Evolutionary conservation across 2,329 filamentous ascomycete genomes (phyloP), one percentile per base, ranked within the genome.

Genomic region (Cercospora sojina): DNA sequence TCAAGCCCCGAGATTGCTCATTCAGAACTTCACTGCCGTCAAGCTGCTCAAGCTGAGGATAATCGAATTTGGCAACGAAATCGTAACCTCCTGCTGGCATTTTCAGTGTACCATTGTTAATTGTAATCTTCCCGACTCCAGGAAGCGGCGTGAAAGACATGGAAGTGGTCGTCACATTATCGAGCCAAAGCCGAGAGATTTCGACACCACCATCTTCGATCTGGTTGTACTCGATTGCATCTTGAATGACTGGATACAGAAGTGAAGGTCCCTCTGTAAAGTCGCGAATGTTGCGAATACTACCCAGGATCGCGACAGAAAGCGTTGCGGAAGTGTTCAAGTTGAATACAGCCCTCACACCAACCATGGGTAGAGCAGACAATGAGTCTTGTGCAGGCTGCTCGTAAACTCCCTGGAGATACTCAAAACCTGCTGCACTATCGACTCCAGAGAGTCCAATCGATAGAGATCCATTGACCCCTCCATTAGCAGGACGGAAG

Each of bases 251-350:
- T 0, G 84, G 81, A 20, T 78, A 77, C 5, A 89, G 78, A 3
- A 83, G 74, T 59, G 83, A 84, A 1, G 83, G 82, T 0, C 87
- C 87, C 74, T 89, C 87, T 1, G 83, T 83, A 69, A 86, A 88
- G 70, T 90, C 87, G 43, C 88, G 83, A 68, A 90, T 88, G 0
- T 84, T 87, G 9, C 87, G 80, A 32, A 89, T 83, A 72, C 86
- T 88, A 1, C 88, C 88, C 7, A 90, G 74, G 8, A 90, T 87
- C 0, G 86, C 80, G 0, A 88, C 72, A 0, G 82, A 83, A 16
- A 90, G 78, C 1, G 79, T 75, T 0, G 87, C 85, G 0, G 87
- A 86, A 4, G 81, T 79, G 72, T 89, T 88, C 72, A 90, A 85
- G 1, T 81, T 80, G 7, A 90, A 66, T 2, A 82, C 73, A 0